Conservation (phyloP, 768 basidiomycete species). For the Amanita subjunquillea region DNA sequence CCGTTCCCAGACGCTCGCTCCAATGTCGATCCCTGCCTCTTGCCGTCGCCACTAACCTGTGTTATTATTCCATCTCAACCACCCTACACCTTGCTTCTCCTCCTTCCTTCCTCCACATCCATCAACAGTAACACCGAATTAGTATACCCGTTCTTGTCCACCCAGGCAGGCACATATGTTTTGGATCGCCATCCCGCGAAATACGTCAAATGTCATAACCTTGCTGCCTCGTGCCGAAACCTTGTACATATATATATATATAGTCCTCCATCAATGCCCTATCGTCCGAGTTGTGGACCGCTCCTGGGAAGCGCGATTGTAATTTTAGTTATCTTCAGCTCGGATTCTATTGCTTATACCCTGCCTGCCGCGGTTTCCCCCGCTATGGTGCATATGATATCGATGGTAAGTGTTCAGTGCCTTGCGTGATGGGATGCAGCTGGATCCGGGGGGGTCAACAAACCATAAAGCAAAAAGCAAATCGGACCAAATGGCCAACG, state of each 20-base stretch:
- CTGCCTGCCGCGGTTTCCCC: too few species aligned
- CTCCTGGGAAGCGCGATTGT: neutral
- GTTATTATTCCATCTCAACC: too few species aligned
- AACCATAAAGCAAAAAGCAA: neutral
- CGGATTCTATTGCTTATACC: neutral
- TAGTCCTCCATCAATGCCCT: too few species aligned
- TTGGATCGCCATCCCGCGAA: too few species aligned
- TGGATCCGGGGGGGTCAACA: neutral
- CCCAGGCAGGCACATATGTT: too few species aligned
- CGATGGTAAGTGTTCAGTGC: neutral
- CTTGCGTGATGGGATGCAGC: neutral
- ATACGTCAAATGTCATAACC: neutral
- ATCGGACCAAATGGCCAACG: neutral
- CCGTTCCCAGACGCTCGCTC: neutral
- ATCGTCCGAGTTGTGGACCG: too few species aligned
- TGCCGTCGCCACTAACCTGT: too few species aligned
- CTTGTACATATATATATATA: neutral
- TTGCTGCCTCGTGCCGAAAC: slow-evolving; percentile 5
- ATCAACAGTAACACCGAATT: neutral
- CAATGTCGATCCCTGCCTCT: too few species aligned
- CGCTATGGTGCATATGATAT: too few species aligned
- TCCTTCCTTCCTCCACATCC: slow-evolving; percentile 3
- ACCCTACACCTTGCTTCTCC: too few species aligned
- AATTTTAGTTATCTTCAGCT: neutral
- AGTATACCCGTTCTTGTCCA: too few species aligned